These are phyloP conservation scores for Solidago caesia DNA, from an alignment of 129 eudicot species.

Conservation along the genomic window DNA sequence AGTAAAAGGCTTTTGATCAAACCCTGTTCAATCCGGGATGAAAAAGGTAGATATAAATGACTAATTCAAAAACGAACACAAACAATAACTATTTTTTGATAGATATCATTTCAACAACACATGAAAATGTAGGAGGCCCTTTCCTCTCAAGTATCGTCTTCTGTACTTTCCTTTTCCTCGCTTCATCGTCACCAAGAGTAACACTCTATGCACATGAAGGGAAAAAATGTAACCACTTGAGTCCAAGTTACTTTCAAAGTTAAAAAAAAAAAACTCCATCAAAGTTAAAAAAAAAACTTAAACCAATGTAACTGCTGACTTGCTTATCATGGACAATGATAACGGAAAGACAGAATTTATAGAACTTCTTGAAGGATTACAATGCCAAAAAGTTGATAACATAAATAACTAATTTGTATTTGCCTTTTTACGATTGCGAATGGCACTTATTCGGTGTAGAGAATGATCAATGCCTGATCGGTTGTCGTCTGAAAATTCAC, in stretches of 20 bases:
- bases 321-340: too few species aligned
- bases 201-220: conserved; percentile 57
- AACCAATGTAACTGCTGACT: too few species aligned
- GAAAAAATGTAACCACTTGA: not conserved
- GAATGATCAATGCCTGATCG: conserved; percentile 90
- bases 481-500: conserved; percentile 96
- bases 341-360: not conserved
- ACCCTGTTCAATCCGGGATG: too few species aligned
- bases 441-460: conserved; percentile 93
- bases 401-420: conserved; percentile 80
- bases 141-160: conserved; percentile 98
- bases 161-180: conserved; percentile 92
- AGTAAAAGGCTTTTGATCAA: too few species aligned
- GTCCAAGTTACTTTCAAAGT: not conserved
- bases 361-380: not conserved
- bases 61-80: too few species aligned
- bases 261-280: too few species aligned
- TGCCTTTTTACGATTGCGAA: conserved; percentile 86
- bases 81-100: too few species aligned
- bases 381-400: not conserved
- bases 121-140: conserved; percentile 94
- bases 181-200: conserved; percentile 97
- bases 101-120: conserved; percentile 94
- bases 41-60: too few species aligned
- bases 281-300: too few species aligned